phyloP scores from a whole-genome alignment of 352 stramenopile genomes.

The Phytophthora constricta region DNA sequence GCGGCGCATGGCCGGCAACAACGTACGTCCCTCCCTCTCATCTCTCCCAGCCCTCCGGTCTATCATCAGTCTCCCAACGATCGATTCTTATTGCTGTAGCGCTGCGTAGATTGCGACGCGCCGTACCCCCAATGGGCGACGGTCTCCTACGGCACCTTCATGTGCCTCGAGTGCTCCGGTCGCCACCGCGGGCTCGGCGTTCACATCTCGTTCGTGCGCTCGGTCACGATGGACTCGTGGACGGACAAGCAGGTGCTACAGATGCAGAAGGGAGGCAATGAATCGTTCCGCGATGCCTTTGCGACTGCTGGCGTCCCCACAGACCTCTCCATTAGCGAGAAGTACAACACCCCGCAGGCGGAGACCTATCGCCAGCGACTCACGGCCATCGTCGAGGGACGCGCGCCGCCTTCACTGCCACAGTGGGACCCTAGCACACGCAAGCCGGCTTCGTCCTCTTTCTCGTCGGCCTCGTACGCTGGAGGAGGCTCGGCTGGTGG shows the following conservation, averaged over 20 bases:
- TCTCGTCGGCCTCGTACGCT: slow-evolving; percentile 35
- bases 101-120: slow-evolving; percentile 95
- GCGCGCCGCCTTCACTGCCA: slow-evolving; percentile 53
- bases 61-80: neutral
- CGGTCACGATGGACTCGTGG: slow-evolving; percentile 89
- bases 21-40: slow-evolving; percentile 50
- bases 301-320: slow-evolving; percentile 68
- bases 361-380: slow-evolving; percentile 74
- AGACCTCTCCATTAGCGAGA: slow-evolving; percentile 78
- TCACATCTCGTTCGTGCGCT: slow-evolving; percentile 93
- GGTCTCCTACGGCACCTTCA: slow-evolving; percentile 95
- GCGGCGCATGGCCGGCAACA: slow-evolving; percentile 82
- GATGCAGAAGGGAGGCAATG: slow-evolving; percentile 86
- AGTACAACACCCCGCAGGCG: slow-evolving; percentile 87
- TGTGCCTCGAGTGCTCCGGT: slow-evolving; percentile 95
- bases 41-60: no score
- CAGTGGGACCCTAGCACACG: slow-evolving; percentile 66
- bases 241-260: slow-evolving; percentile 88
- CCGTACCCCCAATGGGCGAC: slow-evolving; percentile 95
- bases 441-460: slow-evolving; percentile 50
- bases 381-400: slow-evolving; percentile 69
- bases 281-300: slow-evolving; percentile 73
- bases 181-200: slow-evolving; percentile 92
- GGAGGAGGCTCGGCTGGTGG: slow-evolving; percentile 34
- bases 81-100: slow-evolving; percentile 33